Conservation (phyloP, 352 stramenopile genomes). For the Phytophthora nicotianae region DNA sequence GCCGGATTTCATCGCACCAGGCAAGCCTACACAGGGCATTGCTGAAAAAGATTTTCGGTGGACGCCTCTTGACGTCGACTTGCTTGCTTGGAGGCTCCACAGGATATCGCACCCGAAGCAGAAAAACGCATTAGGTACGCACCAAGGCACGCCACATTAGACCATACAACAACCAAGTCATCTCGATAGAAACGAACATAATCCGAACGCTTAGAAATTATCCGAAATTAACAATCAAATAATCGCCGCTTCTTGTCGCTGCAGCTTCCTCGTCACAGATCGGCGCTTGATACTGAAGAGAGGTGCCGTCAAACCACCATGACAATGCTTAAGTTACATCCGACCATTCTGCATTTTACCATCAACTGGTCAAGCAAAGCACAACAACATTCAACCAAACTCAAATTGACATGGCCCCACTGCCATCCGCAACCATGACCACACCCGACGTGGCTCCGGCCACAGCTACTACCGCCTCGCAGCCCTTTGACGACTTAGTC, state of each 20-base stretch:
- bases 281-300: constrained; percentile 3
- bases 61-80: neutral
- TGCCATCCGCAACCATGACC: constrained; percentile 9
- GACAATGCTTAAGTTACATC: neutral
- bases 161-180: constrained; percentile 14
- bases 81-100: constrained; percentile 1
- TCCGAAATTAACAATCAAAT: neutral
- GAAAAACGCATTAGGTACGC: constrained; percentile 7
- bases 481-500: constrained; percentile 20
- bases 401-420: constrained; percentile 12
- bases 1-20: too few relatives aligned
- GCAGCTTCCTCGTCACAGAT: neutral
- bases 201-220: neutral
- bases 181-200: constrained; percentile 12
- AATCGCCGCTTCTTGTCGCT: neutral
- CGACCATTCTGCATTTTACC: constrained; percentile 24
- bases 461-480: neutral
- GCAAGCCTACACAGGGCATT: too few relatives aligned
- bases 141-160: constrained; percentile 2
- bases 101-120: constrained; percentile 6
- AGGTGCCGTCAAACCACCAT: neutral
- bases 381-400: constrained; percentile 6
- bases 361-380: constrained; percentile 18
- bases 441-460: constrained; percentile 10
- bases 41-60: neutral